phyloP scores from a whole-genome alignment of 208 protist genomes.

The Trypanosoma rangeli region DNA sequence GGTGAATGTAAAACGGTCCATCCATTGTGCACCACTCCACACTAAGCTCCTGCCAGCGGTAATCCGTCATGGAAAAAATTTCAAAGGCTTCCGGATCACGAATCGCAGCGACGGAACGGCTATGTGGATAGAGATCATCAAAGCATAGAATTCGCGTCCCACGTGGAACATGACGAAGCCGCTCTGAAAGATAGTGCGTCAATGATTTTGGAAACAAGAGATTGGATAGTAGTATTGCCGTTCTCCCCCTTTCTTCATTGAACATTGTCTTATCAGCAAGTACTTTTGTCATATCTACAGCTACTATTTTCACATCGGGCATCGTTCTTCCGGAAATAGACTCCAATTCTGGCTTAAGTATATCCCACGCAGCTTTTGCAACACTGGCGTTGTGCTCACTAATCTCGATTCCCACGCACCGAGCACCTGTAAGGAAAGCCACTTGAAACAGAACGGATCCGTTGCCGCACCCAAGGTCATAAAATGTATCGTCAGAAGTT shows the following conservation, averaged over 20 bases:
- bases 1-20: conserved; percentile 64
- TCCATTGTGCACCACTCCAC: conserved; percentile 65
- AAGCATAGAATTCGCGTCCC: conserved; percentile 62
- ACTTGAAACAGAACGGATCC: conserved; percentile 77
- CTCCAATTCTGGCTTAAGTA: conserved; percentile 34
- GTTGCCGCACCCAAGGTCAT: conserved; percentile 70
- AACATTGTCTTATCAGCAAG: conserved; percentile 43
- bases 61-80: conserved; percentile 67
- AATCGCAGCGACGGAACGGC: conserved; percentile 39
- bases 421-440: conserved; percentile 58
- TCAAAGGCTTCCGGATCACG: conserved; percentile 67
- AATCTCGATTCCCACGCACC: conserved; percentile 62
- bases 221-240: conserved; percentile 71
- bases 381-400: conserved; percentile 60
- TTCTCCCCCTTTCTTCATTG: conserved; percentile 39
- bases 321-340: conserved; percentile 23
- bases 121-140: conserved; percentile 72
- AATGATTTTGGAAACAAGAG: conserved; percentile 61
- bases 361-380: conserved; percentile 41
- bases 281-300: conserved; percentile 57
- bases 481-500: conserved; percentile 52
- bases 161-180: conserved; percentile 34
- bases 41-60: conserved; percentile 55
- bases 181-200: conserved; percentile 65
- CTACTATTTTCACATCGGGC: conserved; percentile 69